Percentiles rank a stretch among this genome's conserved stretches.
Conservation (phyloP, 441 rosid genomes). For the Geranium incanum region DNA sequence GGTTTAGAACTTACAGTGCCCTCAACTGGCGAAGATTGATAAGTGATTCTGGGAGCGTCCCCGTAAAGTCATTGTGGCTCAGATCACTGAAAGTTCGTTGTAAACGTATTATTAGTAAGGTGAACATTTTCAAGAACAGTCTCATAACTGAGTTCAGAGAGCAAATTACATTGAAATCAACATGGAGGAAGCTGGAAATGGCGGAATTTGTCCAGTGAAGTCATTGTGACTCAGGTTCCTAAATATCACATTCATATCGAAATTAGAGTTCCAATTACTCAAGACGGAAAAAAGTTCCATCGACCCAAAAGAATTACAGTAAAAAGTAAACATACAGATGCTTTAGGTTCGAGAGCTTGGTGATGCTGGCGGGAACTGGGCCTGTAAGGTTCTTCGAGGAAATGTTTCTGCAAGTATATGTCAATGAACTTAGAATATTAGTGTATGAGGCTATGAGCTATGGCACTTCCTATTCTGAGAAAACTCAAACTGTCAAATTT, state of each 20-base stretch:
- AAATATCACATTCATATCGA: conserved; percentile 11
- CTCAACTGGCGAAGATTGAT: conserved; percentile 31
- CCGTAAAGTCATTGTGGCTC: conserved; percentile 40
- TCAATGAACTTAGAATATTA: background rate
- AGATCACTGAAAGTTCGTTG: too few species aligned
- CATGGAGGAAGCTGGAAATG: conserved; percentile 34
- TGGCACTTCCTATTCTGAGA: background rate
- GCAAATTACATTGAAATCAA: conserved; percentile 51
- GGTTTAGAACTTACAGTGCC: conserved; percentile 36
- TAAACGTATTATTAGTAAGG: too few species aligned
- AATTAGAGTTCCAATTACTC: background rate
- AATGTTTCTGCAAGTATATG: conserved; percentile 37
- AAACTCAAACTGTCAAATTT: background rate
- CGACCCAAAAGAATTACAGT: conserved; percentile 15
- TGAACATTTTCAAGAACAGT: conserved; percentile 7
- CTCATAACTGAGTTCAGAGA: conserved; percentile 12
- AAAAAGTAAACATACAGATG: conserved; percentile 42
- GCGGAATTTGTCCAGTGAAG: conserved; percentile 39
- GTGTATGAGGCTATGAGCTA: background rate
- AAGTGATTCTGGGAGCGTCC: conserved; percentile 35
- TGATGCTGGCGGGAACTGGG: conserved; percentile 32
- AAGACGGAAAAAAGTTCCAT: background rate
- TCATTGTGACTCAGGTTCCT: conserved; percentile 56
- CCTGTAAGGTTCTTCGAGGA: conserved; percentile 37
- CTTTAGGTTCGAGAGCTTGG: conserved; percentile 31